Evolutionary conservation across 1,284 basidiomycete genomes (phyloP).

Genomic region (Tremellales sp.): DNA sequence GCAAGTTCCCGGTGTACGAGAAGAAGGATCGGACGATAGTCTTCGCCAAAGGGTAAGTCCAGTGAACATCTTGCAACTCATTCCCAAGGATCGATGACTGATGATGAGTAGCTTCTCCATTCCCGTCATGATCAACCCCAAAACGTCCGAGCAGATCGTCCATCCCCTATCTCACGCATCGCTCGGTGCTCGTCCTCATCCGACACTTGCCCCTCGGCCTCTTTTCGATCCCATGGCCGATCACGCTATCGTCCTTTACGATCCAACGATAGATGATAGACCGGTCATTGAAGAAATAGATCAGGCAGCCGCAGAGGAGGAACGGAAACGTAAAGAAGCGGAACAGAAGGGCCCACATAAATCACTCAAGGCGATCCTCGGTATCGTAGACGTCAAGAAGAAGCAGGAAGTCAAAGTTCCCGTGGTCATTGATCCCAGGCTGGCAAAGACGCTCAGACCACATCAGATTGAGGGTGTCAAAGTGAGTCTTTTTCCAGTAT

Average conservation of each 20-base stretch:
- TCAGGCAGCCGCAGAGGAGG: constrained; percentile 55
- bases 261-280: constrained; percentile 88
- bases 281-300: constrained; percentile 67
- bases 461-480: constrained; percentile 99
- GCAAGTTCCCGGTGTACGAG: constrained; percentile 76
- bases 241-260: constrained; percentile 94
- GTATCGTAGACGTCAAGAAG: constrained; percentile 62
- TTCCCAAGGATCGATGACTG: background rate
- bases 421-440: constrained; percentile 88
- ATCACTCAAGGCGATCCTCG: constrained; percentile 77
- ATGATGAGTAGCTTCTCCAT: constrained; percentile 64
- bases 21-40: constrained; percentile 71
- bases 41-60: constrained; percentile 49
- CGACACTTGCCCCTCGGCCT: constrained; percentile 81
- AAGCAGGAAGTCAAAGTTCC: constrained; percentile 75
- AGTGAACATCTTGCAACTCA: background rate
- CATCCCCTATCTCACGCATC: constrained; percentile 66
- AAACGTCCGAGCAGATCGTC: constrained; percentile 63
- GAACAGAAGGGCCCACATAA: constrained; percentile 77
- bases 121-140: constrained; percentile 77
- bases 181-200: constrained; percentile 78
- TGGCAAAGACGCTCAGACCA: constrained; percentile 83
- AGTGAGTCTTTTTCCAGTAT: constrained; percentile 57
- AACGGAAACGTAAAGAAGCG: constrained; percentile 59
- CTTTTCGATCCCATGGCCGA: constrained; percentile 96